Evolutionary conservation across 2,329 filamentous ascomycete species (phyloP).

Genomic region (Karstenula rhodostoma): DNA sequence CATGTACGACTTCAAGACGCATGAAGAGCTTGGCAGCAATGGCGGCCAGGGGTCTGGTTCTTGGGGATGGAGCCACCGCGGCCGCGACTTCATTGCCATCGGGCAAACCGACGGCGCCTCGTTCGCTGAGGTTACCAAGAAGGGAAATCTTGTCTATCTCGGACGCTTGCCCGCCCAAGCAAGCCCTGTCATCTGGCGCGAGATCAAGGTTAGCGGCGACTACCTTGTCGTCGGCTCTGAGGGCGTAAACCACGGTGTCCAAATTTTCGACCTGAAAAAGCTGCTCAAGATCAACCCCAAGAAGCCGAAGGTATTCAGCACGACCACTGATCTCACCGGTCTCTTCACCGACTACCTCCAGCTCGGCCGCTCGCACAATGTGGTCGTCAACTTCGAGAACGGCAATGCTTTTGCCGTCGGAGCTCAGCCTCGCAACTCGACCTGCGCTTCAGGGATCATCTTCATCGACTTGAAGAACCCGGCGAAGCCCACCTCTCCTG

Average conservation of each 20-base stretch:
- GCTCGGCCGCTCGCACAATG: constrained; percentile 46
- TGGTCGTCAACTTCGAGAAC: constrained; percentile 46
- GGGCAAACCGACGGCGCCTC: constrained; percentile 65
- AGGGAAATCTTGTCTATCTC: constrained; percentile 62
- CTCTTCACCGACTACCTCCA: constrained; percentile 31
- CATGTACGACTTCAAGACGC: constrained; percentile 65
- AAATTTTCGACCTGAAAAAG: constrained; percentile 67
- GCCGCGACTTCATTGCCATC: constrained; percentile 64
- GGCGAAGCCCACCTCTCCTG: constrained; percentile 54
- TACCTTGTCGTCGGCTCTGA: constrained; percentile 53
- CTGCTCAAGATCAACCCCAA: constrained; percentile 44
- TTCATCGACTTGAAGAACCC: constrained; percentile 67
- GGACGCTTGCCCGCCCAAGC: constrained; percentile 60
- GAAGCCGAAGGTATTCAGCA: constrained; percentile 41
- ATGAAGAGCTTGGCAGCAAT: constrained; percentile 61
- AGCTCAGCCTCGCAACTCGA: constrained; percentile 38
- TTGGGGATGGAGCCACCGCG: constrained; percentile 63
- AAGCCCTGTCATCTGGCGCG: constrained; percentile 59
- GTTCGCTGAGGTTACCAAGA: constrained; percentile 60
- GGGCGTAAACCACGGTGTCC: constrained; percentile 60
- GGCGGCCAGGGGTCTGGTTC: constrained; percentile 54
- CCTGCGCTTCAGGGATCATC: constrained; percentile 63
- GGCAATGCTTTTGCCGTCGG: constrained; percentile 47
- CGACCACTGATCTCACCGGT: constrained; percentile 37
- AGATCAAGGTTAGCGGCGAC: constrained; percentile 57